Percentiles rank a stretch among this genome's conserved stretches.
phyloP scores from a whole-genome alignment of 2,329 filamentous ascomycete genomes.

The Cladosporium sp. region DNA sequence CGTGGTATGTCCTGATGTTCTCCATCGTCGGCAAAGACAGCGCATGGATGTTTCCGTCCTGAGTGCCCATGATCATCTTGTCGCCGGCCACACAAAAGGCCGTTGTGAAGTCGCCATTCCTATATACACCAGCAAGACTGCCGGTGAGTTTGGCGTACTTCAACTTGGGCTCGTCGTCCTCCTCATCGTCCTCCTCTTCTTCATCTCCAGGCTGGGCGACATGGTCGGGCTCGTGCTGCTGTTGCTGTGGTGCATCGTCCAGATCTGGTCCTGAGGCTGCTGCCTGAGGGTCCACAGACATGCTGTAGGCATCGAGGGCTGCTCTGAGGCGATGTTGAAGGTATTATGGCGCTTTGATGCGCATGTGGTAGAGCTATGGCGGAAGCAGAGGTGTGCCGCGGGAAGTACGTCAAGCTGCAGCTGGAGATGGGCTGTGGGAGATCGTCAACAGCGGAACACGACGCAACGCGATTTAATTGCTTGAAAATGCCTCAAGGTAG shows the following conservation, averaged over 20 bases:
- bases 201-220: neutral
- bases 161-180: constrained; percentile 88
- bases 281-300: constrained; percentile 32
- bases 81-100: constrained; percentile 86
- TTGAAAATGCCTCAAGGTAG: no score
- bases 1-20: constrained; percentile 79
- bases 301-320: constrained; percentile 21
- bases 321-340: neutral
- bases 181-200: constrained; percentile 61
- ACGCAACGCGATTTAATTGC: neutral
- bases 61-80: constrained; percentile 96
- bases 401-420: constrained; percentile 12
- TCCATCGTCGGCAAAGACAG: constrained; percentile 79
- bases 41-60: constrained; percentile 94
- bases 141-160: constrained; percentile 89
- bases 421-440: neutral
- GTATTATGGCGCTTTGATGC: neutral
- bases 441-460: neutral
- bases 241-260: constrained; percentile 1
- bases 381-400: neutral
- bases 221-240: constrained; percentile 1
- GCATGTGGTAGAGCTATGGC: neutral
- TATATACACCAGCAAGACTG: constrained; percentile 74
- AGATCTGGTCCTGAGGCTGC: constrained; percentile 13
- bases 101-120: constrained; percentile 92